Evolutionary conservation across 2,329 filamentous ascomycete genomes (phyloP).

Genomic region (Ilyonectria mors-panacis): DNA sequence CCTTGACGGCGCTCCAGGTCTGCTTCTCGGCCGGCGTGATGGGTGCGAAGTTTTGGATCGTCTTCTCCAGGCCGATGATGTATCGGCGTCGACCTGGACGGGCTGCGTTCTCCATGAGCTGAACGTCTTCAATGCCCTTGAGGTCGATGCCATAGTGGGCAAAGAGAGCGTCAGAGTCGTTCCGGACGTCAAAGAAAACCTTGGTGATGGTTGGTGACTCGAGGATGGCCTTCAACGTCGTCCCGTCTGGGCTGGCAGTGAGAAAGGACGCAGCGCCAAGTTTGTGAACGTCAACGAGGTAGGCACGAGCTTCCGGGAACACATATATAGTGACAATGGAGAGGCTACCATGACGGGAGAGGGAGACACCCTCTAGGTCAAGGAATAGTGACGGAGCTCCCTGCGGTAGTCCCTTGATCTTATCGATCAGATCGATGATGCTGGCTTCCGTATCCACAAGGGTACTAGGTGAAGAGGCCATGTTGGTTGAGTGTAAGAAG

Average conservation of each 20-base stretch:
- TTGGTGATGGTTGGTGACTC: constrained; percentile 52
- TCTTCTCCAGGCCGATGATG: constrained; percentile 19
- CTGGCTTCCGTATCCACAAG: neutral
- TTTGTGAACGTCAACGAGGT: constrained; percentile 25
- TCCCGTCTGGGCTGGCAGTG: neutral
- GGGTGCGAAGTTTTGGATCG: constrained; percentile 10
- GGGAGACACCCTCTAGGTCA: constrained; percentile 21
- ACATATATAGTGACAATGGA: constrained; percentile 25
- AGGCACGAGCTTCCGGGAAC: neutral
- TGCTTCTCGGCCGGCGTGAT: constrained; percentile 4
- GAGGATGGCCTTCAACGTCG: constrained; percentile 17
- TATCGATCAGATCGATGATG: constrained; percentile 7
- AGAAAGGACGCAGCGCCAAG: constrained; percentile 6
- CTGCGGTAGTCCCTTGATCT: constrained; percentile 1
- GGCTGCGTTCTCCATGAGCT: constrained; percentile 67
- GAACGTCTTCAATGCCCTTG: constrained; percentile 64
- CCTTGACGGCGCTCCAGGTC: constrained; percentile 55
- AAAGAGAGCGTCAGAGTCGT: constrained; percentile 70
- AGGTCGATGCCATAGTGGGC: constrained; percentile 60
- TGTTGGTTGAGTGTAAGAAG: neutral
- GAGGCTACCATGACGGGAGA: constrained; percentile 19
- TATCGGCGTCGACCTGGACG: neutral
- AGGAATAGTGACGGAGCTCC: constrained; percentile 9
- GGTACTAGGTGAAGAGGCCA: neutral
- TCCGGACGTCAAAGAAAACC: constrained; percentile 71